Conservation (phyloP, 1,284 basidiomycete species). For the Naganishia sp. region DNA sequence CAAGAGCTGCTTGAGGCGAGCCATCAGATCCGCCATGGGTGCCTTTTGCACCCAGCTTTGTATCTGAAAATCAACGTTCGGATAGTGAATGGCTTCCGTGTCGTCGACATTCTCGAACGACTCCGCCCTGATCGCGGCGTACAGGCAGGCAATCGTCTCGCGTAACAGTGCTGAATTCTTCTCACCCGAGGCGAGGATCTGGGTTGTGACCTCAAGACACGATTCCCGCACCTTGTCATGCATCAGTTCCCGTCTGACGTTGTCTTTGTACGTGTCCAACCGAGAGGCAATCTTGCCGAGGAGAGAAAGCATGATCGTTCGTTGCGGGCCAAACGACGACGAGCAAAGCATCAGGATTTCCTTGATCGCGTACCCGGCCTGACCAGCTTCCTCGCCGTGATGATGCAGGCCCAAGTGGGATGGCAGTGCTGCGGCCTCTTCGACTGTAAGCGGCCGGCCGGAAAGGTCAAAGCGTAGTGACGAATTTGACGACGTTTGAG, state of each 20-base stretch:
- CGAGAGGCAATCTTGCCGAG: conserved; percentile 62
- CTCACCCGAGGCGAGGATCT: conserved; percentile 38
- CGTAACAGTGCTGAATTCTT: conserved; percentile 30
- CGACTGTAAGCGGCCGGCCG: conserved; percentile 64
- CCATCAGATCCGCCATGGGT: conserved; percentile 16
- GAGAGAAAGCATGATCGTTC: conserved; percentile 76
- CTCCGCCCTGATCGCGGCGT: conserved; percentile 18
- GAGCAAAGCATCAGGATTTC: conserved; percentile 81
- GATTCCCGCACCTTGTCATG: conserved; percentile 33
- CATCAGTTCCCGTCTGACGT: conserved; percentile 27
- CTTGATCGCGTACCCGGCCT: conserved; percentile 85
- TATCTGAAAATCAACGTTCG: conserved; percentile 18
- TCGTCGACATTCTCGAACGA: conserved; percentile 18
- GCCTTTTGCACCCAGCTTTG: conserved; percentile 23
- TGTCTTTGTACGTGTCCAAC: conserved; percentile 24
- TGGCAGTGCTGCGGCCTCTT: conserved; percentile 58
- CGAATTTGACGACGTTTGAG: conserved; percentile 32
- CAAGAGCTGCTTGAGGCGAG: conserved; percentile 15
- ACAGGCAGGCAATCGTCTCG: conserved; percentile 30
- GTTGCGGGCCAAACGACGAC: conserved; percentile 79
- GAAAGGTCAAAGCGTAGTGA: conserved; percentile 69
- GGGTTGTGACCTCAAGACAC: conserved; percentile 41
- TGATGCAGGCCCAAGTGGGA: conserved; percentile 87
- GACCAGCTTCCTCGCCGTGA: conserved; percentile 69
- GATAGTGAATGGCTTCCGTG: conserved; percentile 4